Base-by-base conservation (phyloP, 2,329 filamentous ascomycete genomes). In the Tolypocladium ovalisporum region DNA sequence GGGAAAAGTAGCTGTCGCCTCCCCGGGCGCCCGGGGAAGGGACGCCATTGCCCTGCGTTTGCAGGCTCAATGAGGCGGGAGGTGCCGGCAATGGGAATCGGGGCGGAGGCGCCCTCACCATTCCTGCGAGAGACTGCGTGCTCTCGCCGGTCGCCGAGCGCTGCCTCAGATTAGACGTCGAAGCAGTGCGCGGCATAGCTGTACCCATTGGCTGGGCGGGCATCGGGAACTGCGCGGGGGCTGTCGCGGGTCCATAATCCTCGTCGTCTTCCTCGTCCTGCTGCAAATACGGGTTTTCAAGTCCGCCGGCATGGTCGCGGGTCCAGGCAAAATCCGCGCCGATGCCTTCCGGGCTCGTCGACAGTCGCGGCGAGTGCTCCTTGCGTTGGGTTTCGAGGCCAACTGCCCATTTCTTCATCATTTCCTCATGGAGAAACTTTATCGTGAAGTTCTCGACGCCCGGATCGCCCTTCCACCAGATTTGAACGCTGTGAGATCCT, bases 381-480 rank as follows among this genome's bases (percentile, higher is more conserved):
- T 85, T 84, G 59, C 90, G 81, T 71, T 96, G 92, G 2, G 75
- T 79, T 62, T 96, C 89, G 32, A 97, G 84, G 44, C 89, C 85
- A 10, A 78, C 78, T 34, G 88, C 87, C 94, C 94, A 99, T 69
- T 93, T 96, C 72, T 88, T 92, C 86, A 97, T 91, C 17, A 81
- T 85, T 63, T 96, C 91, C 70, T 99, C 94, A 60, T 93, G 94
- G 54, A 84, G 81, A 71, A 97, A 97, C 63, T 90, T 89, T 68
- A 99, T 96, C 65, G 93, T 86, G 71, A 99, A 97, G 68, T 95
- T 96, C 69, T 99, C 93, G 36, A 97, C 90, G 4, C 90, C 90
- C 0, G 92, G 90, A 62, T 97, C 93, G 37, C 93, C 93, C 73
- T 94, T 97, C 94, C 94, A 99, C 80, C 92, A 97, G 57, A 99